Evolutionary conservation across 2,329 filamentous ascomycete genomes (phyloP), one percentile per base, ranked within the genome.

Genomic region (Xylaria sp.): DNA sequence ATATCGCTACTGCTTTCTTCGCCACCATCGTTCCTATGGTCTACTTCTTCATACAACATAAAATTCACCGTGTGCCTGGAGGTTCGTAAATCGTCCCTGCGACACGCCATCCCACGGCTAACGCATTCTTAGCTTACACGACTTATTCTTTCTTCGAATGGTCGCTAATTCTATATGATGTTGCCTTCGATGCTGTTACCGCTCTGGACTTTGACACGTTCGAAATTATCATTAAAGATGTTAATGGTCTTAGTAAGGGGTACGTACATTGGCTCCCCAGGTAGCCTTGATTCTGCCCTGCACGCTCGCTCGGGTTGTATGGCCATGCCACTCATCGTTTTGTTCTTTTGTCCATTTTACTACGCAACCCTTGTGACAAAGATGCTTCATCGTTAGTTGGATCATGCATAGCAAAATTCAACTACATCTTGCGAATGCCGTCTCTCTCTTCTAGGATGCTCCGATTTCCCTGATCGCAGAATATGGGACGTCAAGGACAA

Each of bases 11-110:
- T 36, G 86, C 90, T 46, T 99, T 99, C 83, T 99, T 98, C 77
- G 93, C 91, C 60, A 97, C 94, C 4, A 86, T 99, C 34, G 86
- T 97, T 56, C 94, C 94, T 34, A 83, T 99, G 78, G 87, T 98
- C 23, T 98, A 97, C 83, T 99, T 94, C 79, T 99, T 97, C 79
- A 97, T 99, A 72, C 96, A 97, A 80, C 96, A 99, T 85, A 99
- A 99, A 81, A 93, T 99, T 60, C 94, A 99, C 80, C 93, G 91
- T 67, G 89, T 98, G 69, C 86, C 96, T 66, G 96, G 96, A 86
- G 96, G 95, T 98, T 84, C 80, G 90, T 78, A 43, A 23, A 34
- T 30, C 15, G 23, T 18, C 20, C 4, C 30, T 12, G 18, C 8
- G 28, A 30, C n/a, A 10, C 30, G 5, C 12, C 15, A 23, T 23